Percentiles rank a stretch among this genome's conserved stretches.
Evolutionary conservation across 768 basidiomycete genomes (phyloP).

Genomic region (Imleria badia): DNA sequence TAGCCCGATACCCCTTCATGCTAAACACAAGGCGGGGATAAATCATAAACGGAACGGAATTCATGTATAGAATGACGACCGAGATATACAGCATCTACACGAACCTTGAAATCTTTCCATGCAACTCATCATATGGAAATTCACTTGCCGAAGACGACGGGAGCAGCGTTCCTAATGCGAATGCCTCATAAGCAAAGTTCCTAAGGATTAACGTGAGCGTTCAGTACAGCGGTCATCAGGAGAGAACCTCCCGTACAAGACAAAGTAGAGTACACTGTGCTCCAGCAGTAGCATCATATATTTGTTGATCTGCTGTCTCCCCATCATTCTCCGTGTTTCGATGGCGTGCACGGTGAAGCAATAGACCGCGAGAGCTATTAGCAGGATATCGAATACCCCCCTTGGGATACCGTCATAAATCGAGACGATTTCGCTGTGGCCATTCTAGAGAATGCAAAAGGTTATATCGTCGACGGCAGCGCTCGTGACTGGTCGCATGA

Average conservation of each 20-base stretch:
- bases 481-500: neutral
- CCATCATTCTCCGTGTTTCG: neutral
- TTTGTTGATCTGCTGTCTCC: conserved; percentile 1
- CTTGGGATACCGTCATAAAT: conserved; percentile 1
- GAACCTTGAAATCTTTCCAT: neutral
- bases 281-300: conserved; percentile 11
- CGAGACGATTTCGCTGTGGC: neutral
- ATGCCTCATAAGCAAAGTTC: neutral
- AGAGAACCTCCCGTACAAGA: conserved; percentile 2
- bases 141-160: neutral
- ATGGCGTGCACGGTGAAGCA: conserved; percentile 6
- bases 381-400: conserved; percentile 3
- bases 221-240: neutral
- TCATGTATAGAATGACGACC: neutral
- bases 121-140: neutral
- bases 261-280: conserved; percentile 11
- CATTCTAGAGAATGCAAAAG: neutral
- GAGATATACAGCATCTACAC: neutral
- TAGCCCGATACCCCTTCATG: neutral
- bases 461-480: neutral
- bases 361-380: conserved; percentile 6
- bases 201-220: neutral
- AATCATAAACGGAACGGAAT: conserved; percentile 6
- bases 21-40: conserved; percentile 7
- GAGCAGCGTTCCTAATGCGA: neutral